These are phyloP conservation scores for Botrytis medusae DNA, from an alignment of 2,329 filamentous ascomycete genomes.

Conservation along the genomic window DNA sequence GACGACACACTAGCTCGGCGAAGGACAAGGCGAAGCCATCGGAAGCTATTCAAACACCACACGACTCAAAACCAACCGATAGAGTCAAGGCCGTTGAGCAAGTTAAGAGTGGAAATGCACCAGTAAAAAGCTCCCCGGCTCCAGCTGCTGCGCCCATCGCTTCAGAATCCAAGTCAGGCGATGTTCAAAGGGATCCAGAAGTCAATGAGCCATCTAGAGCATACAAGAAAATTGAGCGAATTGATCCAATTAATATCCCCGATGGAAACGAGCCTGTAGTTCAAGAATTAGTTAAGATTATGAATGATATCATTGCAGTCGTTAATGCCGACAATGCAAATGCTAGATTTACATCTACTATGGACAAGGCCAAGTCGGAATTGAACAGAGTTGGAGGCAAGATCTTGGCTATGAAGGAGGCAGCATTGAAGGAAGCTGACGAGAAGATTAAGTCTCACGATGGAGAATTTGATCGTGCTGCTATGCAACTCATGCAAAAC, in stretches of 20 bases:
- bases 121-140: constrained; percentile 26
- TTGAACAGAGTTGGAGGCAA: constrained; percentile 75
- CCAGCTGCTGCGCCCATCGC: constrained; percentile 27
- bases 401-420: constrained; percentile 69
- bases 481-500: constrained; percentile 82
- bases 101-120: constrained; percentile 40
- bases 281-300: constrained; percentile 88
- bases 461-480: constrained; percentile 81
- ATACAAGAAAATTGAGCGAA: constrained; percentile 61
- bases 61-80: constrained; percentile 34
- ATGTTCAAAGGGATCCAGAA: constrained; percentile 52
- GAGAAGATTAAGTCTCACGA: constrained; percentile 59
- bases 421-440: constrained; percentile 73
- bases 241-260: constrained; percentile 74
- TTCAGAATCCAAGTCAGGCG: constrained; percentile 30
- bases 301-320: constrained; percentile 93
- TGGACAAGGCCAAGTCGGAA: constrained; percentile 83
- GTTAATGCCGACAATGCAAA: constrained; percentile 84
- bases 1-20: constrained; percentile 61
- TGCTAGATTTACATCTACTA: constrained; percentile 72
- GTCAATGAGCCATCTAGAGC: constrained; percentile 65
- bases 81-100: constrained; percentile 41
- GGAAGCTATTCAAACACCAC: constrained; percentile 36
- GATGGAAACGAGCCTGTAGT: constrained; percentile 83
- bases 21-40: constrained; percentile 33